phyloP scores from a whole-genome alignment of 129 eudicot genomes.

The Daucus carota region DH1_v3.0 NC_030387.2:26934501-26935000 shows the following conservation, averaged over 20 bases:
- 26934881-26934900: not conserved
- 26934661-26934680: not conserved
- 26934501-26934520: not conserved
- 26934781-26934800: not conserved
- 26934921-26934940: slow-evolving; percentile 88
- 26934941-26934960: slow-evolving; percentile 72
- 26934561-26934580: not conserved
- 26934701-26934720: not conserved
- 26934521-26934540: not conserved
- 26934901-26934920: slow-evolving; percentile 1
- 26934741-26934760: not conserved
- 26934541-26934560: not conserved
- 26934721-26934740: not conserved
- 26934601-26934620: not conserved
- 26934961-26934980: slow-evolving; percentile 40
- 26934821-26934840: not conserved
- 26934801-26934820: not conserved
- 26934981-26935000: slow-evolving; percentile 30
- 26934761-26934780: not conserved
- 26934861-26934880: not conserved
- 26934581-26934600: not conserved
- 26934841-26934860: not conserved
- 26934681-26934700: not conserved
- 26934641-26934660: not conserved
- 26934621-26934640: not conserved